Evolutionary conservation across 1,284 basidiomycete genomes (phyloP), one percentile per base, ranked within the genome.

Genomic region (Vanrija humicola): DNA sequence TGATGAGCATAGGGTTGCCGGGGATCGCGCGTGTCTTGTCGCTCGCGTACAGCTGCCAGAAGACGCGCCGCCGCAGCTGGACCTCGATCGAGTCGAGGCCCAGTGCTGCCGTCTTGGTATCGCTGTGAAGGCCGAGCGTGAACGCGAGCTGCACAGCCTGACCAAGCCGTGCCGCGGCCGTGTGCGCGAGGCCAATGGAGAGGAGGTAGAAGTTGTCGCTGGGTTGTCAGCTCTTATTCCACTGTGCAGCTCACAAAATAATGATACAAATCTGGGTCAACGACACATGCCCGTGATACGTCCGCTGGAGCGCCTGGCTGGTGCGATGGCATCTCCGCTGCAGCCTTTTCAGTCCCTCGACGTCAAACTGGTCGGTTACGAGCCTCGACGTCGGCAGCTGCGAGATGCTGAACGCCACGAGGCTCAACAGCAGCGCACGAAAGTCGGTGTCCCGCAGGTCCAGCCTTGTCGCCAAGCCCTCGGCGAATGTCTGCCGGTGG

Each of bases 161-260:
- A 5, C 74, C 73, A 0, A 77, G 63, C 12, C 72, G 50, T 1
- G 73, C 63, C 0, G 68, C 73, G 1, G 75, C 75, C 3, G 70
- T 72, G 50, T 72, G 70, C 1, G 64, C 62, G 15, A 74, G 54
- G 0, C 74, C 73, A 25, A 73, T 73, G 2, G 70, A 72, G 3
- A 75, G 52, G 15, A 74, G 70, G 56, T 74, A 77, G 52, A 76
- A 77, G 50, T 64, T 70, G 64, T 77, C 75, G 43, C 74, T 76
- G 53, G 5, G 12, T 7, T 16, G 48, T 55, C 39, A 55, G 48
- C 21, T 28, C 28, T 15, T 3, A 18, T 8, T 3, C 26, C 19
- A 28, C 1, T 1, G 5, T 3, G 7, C 3, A 50, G 53, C 72
- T 63, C 45, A 75, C 73, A 75, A 74, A 44, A 76, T 70, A 49